A percentile compares a stretch with the other conserved stretches of the same genome.
phyloP scores from a whole-genome alignment of 805 yeast species.

The Hanseniaspora taiwanica region DNA sequence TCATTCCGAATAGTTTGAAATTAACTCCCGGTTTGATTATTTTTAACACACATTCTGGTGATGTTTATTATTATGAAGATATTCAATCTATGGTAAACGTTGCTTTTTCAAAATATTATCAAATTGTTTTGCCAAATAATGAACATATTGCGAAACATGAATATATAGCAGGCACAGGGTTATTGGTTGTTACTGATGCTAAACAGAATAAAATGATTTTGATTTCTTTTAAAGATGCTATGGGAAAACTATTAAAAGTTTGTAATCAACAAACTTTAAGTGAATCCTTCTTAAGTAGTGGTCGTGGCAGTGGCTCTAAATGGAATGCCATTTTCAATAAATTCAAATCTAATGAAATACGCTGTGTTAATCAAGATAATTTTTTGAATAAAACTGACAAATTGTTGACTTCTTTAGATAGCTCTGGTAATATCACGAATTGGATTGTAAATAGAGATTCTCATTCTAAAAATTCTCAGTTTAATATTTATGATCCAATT shows the following conservation, averaged over 20 bases:
- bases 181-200: neutral
- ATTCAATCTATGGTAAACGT: neutral
- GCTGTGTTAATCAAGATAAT: neutral
- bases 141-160: neutral
- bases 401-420: constrained; percentile 10
- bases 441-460: neutral
- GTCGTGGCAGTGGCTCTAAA: too few relatives aligned
- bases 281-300: neutral
- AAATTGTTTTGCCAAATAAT: neutral
- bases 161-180: neutral
- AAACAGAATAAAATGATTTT: constrained; percentile 35
- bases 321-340: neutral
- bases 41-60: constrained; percentile 45
- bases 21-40: constrained; percentile 58
- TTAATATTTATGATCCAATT: constrained; percentile 25
- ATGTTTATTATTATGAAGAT: constrained; percentile 57
- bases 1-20: neutral
- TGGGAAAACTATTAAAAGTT: constrained; percentile 40
- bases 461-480: constrained; percentile 22
- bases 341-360: neutral
- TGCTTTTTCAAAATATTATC: neutral
- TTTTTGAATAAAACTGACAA: constrained; percentile 14
- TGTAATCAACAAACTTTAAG: constrained; percentile 18
- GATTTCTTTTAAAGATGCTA: constrained; percentile 49
- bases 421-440: neutral